Evolutionary conservation across 1,284 basidiomycete species (phyloP), one percentile per base, ranked within the genome.

Genomic region (Marasmius fiardii): DNA sequence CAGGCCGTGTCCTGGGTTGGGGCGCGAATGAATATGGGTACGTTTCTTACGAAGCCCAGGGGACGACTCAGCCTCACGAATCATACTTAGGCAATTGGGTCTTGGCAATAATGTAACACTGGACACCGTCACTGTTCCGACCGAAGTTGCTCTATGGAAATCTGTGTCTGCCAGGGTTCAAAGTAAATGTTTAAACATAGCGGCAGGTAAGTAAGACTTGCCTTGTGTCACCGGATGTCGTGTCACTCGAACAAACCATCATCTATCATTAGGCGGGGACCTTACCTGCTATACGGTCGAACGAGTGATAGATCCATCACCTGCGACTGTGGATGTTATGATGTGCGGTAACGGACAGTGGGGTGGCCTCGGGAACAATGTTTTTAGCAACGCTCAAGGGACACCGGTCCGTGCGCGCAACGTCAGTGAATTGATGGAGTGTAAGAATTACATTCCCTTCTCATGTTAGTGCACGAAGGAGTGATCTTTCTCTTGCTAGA

Each of bases 11-110:
- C 3, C 80, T 98, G n/a, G 91, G 86, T 0, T 95, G 90, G 83
- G 93, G 93, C 48, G 90, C 90, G 0, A 95, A 95, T 67, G 86
- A 90, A 60, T 88, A 79, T 61, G 91, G 92, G 86, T 88, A 60
- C 54, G 78, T 64, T 12, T 56, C 39, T 52, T 41, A 39, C 20
- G 35, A 10, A 55, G 41, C 16, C 23, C 18, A 39, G 12, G 23
- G 6, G 1, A 28, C 28, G 24, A 23, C 48, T 12, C 51, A 18
- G 11, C 5, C 6, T 34, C 8, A 47, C 34, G 23, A 12, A 8
- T 8, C 7, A 16, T 23, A 5, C n/a, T 1, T 60, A 91, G 90
- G 39, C 93, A 95, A 71, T 79, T 93, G 49, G 94, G 93, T 8
- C 76, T 98, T 20, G 94, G 94, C 2, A 72, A 78, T 7, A 79